phyloP scores from a whole-genome alignment of 2,329 filamentous ascomycete species.

The Neopestalotiopsis sp. region DNA sequence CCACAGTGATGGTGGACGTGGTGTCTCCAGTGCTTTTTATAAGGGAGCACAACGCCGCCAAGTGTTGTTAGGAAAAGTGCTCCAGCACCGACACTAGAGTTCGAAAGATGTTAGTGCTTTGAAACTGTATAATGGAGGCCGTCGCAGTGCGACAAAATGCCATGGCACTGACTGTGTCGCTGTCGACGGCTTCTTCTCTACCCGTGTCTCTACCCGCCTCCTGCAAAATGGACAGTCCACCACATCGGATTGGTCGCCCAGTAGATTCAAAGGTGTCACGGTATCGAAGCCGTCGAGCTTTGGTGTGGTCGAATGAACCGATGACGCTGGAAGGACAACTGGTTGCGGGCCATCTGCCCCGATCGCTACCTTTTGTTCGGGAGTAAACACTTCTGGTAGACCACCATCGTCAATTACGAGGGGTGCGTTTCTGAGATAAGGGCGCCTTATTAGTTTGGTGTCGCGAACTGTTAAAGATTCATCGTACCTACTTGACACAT shows the following conservation, averaged over 20 bases:
- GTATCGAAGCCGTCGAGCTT: not conserved
- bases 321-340: not conserved
- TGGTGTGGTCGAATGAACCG: not conserved
- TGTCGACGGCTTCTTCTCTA: not conserved
- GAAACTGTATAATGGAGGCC: rapidly evolving
- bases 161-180: not conserved
- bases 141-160: not conserved
- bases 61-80: not conserved
- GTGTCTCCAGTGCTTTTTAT: not conserved
- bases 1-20: not conserved
- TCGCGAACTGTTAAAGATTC: too few relatives aligned
- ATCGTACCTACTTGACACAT: not conserved
- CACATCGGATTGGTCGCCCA: not conserved
- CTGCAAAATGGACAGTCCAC: not conserved
- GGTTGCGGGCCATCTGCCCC: not conserved
- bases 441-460: not conserved
- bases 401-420: not conserved
- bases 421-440: not conserved
- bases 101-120: not conserved
- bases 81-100: not conserved
- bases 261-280: not conserved
- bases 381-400: not conserved
- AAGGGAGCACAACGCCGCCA: not conserved
- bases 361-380: not conserved
- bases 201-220: not conserved